Percentiles rank a stretch among this genome's conserved stretches.
phyloP scores from a whole-genome alignment of 129 eudicot species.

The sunflower (Helianthus annuus) region DNA sequence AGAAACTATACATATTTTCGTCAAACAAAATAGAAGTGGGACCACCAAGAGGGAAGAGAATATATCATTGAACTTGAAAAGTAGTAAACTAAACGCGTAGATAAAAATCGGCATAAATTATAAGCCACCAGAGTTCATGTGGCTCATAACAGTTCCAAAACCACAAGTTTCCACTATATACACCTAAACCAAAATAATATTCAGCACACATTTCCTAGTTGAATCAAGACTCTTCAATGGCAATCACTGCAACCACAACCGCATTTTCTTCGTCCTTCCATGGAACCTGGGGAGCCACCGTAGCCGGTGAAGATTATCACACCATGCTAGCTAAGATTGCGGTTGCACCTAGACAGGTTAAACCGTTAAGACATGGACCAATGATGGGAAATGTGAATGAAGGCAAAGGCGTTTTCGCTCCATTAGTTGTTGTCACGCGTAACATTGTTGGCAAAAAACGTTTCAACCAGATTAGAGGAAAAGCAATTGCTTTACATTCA shows the following conservation, averaged over 20 bases:
- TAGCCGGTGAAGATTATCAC: conserved; percentile 47
- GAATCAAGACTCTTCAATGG: conserved; percentile 27
- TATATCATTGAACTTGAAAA: background rate
- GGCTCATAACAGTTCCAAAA: conserved; percentile 37
- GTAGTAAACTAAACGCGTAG: conserved; percentile 20
- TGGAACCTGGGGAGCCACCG: conserved; percentile 60
- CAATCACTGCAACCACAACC: conserved; percentile 36
- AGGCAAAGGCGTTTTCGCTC: conserved; percentile 84
- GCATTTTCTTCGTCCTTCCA: conserved; percentile 43
- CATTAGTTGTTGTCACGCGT: conserved; percentile 55
- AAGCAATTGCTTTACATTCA: conserved; percentile 88
- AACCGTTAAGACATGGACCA: conserved; percentile 37
- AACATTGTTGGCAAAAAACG: conserved; percentile 74
- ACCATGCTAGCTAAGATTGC: conserved; percentile 38
- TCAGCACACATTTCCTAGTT: background rate
- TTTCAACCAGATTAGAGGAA: conserved; percentile 87
- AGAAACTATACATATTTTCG: background rate
- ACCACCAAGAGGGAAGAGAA: background rate
- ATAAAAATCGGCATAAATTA: conserved; percentile 25
- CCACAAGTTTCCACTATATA: background rate
- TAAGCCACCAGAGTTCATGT: conserved; percentile 42
- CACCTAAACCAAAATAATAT: background rate
- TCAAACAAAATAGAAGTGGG: background rate
- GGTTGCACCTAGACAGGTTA: conserved; percentile 32
- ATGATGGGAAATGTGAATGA: conserved; percentile 75